Evolutionary conservation across 2,329 filamentous ascomycete genomes (phyloP), one percentile per base, ranked within the genome.

Genomic region (Curvularia lunata): DNA sequence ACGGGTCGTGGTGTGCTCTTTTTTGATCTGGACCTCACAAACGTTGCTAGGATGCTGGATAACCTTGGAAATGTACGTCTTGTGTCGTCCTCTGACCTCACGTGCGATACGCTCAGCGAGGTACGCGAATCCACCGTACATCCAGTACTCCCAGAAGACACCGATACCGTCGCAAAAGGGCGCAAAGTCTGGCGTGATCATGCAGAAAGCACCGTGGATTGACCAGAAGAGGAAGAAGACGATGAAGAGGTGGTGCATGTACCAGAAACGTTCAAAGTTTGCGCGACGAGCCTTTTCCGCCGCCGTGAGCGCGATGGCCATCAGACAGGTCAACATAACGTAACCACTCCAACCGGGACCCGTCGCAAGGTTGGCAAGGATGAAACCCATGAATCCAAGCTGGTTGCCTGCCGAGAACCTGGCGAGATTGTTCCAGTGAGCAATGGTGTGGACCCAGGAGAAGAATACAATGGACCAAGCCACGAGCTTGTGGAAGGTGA

Each of bases 261-360:
- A 93, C 91, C 91, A 96, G 82, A 95, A 96, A 25, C 91, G 89
- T 77, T 94, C 91, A 75, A 91, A 94, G 80, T 95, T 93, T 60
- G 89, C 88, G 52, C 91, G 86, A 49, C 91, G 85, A 9, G 87
- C 86, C 80, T 91, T 91, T 79, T 94, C 91, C 13, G 90, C 81
- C 8, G 90, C 91, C 0, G 91, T 95, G 25, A 87, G 70, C 3
- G 90, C 88, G 84, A 96, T 95, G 50, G 87, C 86, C 83, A 90
- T 92, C 48, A 96, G 79, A 8, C 88, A 85, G 57, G 90, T 82
- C 63, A 95, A 80, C 91, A 96, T 94, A 62, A 94, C 83, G 72
- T 94, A 94, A 58, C 91, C 91, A 40, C 89, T 90, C 91, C 91
- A 95, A 62, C 91, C 91, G 3, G 91, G 91, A 2, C 91, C 91